phyloP scores from a whole-genome alignment of 2,329 filamentous ascomycete species.

The Ambrosiella xylebori region DNA sequence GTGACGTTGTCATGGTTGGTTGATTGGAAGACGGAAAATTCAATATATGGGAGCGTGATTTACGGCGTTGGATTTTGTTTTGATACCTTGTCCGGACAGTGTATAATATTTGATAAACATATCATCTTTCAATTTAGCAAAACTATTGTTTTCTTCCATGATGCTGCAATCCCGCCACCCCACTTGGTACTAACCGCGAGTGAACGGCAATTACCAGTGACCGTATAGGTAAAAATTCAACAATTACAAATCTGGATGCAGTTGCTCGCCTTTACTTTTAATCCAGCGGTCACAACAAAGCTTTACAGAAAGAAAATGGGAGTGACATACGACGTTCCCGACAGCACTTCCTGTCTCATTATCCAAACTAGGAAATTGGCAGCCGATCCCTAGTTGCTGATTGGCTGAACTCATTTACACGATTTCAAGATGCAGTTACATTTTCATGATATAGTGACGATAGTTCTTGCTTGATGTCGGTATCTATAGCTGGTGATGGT shows the following conservation, averaged over 20 bases:
- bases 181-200: too few species aligned
- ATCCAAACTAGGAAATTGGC: not conserved
- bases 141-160: not conserved
- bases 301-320: too few species aligned
- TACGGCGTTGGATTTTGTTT: not conserved
- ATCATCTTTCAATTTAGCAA: not conserved
- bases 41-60: not conserved
- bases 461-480: not conserved
- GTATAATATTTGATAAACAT: not conserved
- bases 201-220: too few species aligned
- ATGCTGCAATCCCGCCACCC: too few species aligned
- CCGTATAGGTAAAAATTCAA: too few species aligned
- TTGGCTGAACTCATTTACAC: not conserved
- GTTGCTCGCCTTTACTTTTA: too few species aligned
- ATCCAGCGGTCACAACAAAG: too few species aligned
- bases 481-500: too few species aligned
- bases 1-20: constrained; percentile 11
- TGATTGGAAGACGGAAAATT: not conserved
- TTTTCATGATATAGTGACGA: not conserved
- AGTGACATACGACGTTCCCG: too few species aligned
- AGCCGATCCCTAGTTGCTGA: not conserved
- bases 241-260: too few species aligned
- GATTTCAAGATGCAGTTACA: not conserved
- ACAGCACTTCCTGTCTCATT: not conserved
- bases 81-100: not conserved